These are phyloP conservation scores for Chrysoporthe deuterocubensis DNA, from an alignment of 2,329 filamentous ascomycete genomes.

Conservation along the genomic window DNA sequence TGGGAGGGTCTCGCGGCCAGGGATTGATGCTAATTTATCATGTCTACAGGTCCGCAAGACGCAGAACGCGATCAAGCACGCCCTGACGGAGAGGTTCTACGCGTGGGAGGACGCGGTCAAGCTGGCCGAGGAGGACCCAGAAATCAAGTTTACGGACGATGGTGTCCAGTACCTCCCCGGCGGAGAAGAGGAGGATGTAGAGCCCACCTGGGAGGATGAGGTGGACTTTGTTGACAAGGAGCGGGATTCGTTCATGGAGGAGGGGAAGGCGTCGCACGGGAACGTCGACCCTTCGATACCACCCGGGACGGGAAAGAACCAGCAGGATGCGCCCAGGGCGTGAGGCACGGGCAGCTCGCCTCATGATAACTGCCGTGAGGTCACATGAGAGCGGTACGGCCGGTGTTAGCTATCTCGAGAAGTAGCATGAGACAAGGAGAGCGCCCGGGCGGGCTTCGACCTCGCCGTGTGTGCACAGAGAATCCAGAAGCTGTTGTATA, in stretches of 20 bases:
- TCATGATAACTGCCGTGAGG: neutral
- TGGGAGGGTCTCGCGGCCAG: neutral
- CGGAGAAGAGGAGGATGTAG: constrained; percentile 41
- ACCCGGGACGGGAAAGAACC: constrained; percentile 18
- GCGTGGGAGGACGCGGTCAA: constrained; percentile 78
- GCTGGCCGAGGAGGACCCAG: constrained; percentile 67
- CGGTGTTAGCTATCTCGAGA: neutral
- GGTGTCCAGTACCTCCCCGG: neutral
- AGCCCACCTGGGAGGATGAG: constrained; percentile 35
- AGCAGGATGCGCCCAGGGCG: constrained; percentile 24
- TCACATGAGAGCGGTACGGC: neutral
- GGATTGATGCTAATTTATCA: neutral
- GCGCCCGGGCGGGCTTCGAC: neutral
- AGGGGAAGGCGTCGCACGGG: constrained; percentile 25
- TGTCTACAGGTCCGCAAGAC: constrained; percentile 70
- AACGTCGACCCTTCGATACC: constrained; percentile 28
- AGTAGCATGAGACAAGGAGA: neutral
- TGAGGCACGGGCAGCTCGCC: constrained; percentile 17
- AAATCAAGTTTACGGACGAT: constrained; percentile 55
- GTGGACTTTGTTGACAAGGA: constrained; percentile 20
- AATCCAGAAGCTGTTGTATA: neutral
- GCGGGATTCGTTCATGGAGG: constrained; percentile 20
- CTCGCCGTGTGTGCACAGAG: neutral
- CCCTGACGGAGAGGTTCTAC: constrained; percentile 86
- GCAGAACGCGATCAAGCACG: constrained; percentile 81